Conservation (phyloP, 2,329 filamentous ascomycete genomes). For the Penicillium digitatum region DNA sequence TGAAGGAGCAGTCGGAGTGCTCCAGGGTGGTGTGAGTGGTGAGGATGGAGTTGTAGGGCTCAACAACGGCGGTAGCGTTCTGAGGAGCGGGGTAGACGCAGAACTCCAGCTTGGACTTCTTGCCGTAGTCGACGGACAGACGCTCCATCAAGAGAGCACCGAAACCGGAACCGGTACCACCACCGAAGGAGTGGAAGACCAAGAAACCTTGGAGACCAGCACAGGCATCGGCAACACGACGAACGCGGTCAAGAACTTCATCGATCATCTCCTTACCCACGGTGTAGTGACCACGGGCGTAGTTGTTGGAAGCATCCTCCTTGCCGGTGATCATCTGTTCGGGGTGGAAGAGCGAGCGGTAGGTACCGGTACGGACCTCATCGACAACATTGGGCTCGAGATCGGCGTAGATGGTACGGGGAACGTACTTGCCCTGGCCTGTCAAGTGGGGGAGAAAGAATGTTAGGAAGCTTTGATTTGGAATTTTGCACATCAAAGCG, state of each 20-base stretch:
- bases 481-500: constrained; percentile 9
- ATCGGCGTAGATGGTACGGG: constrained; percentile 98
- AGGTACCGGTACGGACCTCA: constrained; percentile 95
- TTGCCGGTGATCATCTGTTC: constrained; percentile 99
- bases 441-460: constrained; percentile 16
- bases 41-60: constrained; percentile 99
- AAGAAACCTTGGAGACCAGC: constrained; percentile 97
- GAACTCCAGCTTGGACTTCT: constrained; percentile 99
- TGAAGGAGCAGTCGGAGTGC: constrained; percentile 99
- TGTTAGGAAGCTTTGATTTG: constrained; percentile 15
- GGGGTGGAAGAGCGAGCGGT: constrained; percentile 95
- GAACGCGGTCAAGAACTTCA: constrained; percentile 94
- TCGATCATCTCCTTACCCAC: constrained; percentile 99
- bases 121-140: constrained; percentile 97
- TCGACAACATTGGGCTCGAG: constrained; percentile 99
- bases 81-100: constrained; percentile 97
- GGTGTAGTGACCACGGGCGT: constrained; percentile 98
- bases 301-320: constrained; percentile 99
- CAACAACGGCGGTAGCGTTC: constrained; percentile 94
- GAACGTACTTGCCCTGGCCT: constrained; percentile 99
- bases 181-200: constrained; percentile 99
- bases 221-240: constrained; percentile 96
- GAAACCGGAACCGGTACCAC: constrained; percentile 97
- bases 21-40: constrained; percentile 98
- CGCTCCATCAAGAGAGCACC: constrained; percentile 98